Conservation (phyloP, 148 eudicot species). For the Cornus kousa region DNA sequence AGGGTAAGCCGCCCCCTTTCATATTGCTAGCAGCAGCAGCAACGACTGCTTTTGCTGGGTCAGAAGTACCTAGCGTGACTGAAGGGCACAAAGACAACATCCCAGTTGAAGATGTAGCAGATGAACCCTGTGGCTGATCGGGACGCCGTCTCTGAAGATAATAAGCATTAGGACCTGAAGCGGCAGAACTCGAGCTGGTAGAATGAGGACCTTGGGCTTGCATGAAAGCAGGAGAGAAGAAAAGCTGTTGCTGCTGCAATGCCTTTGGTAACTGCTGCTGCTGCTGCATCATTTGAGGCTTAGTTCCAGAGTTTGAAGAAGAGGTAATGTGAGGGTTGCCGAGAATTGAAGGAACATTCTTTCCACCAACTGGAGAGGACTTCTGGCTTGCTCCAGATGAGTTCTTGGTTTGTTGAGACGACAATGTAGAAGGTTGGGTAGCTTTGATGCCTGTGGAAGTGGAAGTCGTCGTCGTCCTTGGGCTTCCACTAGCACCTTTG, state of each 20-base stretch:
- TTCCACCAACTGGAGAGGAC: conserved; percentile 41
- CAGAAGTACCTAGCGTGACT: conserved; percentile 44
- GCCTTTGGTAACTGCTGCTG: conserved; percentile 18
- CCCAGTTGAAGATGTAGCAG: conserved; percentile 57
- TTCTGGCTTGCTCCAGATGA: conserved; percentile 49
- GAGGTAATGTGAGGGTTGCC: conserved; percentile 63
- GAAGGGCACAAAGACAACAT: conserved; percentile 58
- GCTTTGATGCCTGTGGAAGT: conserved; percentile 54
- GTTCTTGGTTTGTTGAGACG: conserved; percentile 61
- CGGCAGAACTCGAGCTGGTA: conserved; percentile 22
- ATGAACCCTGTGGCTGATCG: conserved; percentile 46
- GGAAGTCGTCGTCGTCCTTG: conserved; percentile 46
- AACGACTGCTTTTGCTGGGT: conserved; percentile 75
- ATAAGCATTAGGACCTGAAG: conserved; percentile 46
- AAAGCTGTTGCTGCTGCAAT: conserved; percentile 60
- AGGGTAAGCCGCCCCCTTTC: conserved; percentile 50
- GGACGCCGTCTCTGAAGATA: conserved; percentile 54
- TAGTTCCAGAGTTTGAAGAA: conserved; percentile 31
- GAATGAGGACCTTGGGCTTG: conserved; percentile 44
- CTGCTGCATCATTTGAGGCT: conserved; percentile 47
- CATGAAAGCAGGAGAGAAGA: conserved; percentile 51
- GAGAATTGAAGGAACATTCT: conserved; percentile 55
- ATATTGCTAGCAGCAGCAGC: conserved; percentile 47
- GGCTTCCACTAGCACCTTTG: conserved; percentile 83
- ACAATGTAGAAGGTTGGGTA: conserved; percentile 52